Conservation (phyloP, 164 flowering plant genomes). For the Aristolochia contorta region DNA sequence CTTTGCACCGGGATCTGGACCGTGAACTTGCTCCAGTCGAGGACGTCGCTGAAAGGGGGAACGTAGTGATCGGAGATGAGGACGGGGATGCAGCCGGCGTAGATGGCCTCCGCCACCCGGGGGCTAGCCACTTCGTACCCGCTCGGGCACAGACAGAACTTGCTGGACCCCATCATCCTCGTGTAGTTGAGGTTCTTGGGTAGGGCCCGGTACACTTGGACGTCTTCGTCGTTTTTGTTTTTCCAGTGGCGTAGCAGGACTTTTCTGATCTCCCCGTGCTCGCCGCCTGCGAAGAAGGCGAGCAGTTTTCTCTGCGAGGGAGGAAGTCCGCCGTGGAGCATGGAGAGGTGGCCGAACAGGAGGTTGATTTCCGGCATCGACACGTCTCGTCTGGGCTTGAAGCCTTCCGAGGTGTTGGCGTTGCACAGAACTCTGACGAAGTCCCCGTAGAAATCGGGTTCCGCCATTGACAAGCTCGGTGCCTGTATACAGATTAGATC, state of each 20-base stretch:
- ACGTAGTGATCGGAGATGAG: conserved; percentile 48
- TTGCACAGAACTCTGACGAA: conserved; percentile 8
- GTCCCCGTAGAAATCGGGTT: conserved; percentile 2
- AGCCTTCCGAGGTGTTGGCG: conserved; percentile 10
- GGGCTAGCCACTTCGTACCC: conserved; percentile 89
- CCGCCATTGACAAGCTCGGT: neutral
- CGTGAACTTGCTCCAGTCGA: conserved; percentile 61
- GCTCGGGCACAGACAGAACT: conserved; percentile 77
- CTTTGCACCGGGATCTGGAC: conserved; percentile 35
- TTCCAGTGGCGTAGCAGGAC: conserved; percentile 58
- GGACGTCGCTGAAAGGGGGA: conserved; percentile 65
- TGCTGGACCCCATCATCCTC: conserved; percentile 36
- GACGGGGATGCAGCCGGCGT: conserved; percentile 69
- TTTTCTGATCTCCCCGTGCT: conserved; percentile 57
- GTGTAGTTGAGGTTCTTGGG: conserved; percentile 45
- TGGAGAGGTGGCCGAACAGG: neutral
- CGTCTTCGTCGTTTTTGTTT: conserved; percentile 28
- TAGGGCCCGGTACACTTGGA: conserved; percentile 50
- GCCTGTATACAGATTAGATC: conserved; percentile 4
- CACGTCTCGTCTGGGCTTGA: conserved; percentile 3
- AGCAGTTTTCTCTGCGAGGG: conserved; percentile 1
- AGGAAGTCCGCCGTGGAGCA: neutral
- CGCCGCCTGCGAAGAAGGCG: conserved; percentile 69
- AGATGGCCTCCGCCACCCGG: conserved; percentile 57
- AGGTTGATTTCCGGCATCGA: conserved; percentile 9